These are phyloP conservation scores for Colletotrichum sp. DNA, from an alignment of 2,329 filamentous ascomycete species.

Conservation along the genomic window DNA sequence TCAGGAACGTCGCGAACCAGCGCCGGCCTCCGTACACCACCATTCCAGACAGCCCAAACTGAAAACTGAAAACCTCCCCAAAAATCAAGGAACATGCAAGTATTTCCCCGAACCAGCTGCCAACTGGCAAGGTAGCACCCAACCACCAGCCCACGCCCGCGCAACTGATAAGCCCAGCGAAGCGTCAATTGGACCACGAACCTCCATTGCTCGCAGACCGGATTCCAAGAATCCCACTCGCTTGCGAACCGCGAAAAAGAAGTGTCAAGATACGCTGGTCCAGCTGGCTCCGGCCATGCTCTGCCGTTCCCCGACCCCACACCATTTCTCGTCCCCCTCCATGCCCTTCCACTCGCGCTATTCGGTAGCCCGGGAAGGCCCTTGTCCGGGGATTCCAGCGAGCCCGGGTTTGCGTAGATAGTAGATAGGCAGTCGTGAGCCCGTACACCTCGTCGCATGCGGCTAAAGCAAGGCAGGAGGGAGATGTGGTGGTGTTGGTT, in stretches of 20 bases:
- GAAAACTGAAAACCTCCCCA: not conserved
- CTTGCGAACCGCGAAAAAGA: not conserved
- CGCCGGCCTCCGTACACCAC: conserved; percentile 9
- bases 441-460: not conserved
- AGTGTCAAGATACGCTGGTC: not conserved
- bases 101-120: conserved; percentile 5
- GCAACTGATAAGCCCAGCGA: not conserved
- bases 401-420: not conserved
- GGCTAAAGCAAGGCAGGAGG: conserved; percentile 14
- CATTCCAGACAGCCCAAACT: not conserved
- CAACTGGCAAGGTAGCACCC: not conserved
- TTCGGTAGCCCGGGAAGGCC: not conserved
- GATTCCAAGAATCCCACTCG: conserved; percentile 9
- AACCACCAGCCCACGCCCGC: not conserved
- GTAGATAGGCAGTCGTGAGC: not conserved
- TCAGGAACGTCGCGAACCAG: conserved; percentile 21
- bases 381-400: not conserved
- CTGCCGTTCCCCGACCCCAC: not conserved
- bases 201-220: not conserved
- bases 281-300: not conserved
- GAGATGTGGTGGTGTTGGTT: not conserved
- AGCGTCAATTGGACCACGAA: conserved; percentile 5
- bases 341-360: not conserved
- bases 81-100: conserved; percentile 1
- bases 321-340: not conserved